Base-by-base conservation (phyloP, 129 eudicot genomes). In the Pulicaria dysenterica region DNA sequence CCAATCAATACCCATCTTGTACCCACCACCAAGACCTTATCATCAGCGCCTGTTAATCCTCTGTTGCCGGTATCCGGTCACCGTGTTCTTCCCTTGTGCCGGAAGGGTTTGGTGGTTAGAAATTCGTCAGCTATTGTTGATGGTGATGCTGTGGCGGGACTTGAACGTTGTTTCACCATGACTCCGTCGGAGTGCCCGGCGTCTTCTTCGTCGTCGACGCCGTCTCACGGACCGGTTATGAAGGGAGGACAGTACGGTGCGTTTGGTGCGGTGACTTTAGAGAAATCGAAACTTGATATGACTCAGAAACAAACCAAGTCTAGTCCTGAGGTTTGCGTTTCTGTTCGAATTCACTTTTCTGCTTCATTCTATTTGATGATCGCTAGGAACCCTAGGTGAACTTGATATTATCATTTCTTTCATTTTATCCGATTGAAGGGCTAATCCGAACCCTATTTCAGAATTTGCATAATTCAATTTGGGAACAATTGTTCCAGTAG, bases 151-250 rank as follows among this genome's bases (percentile, higher is more conserved):
- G 24, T 76, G n/a, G 78, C 85, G 7, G 68, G 65, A 4, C 80
- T 91, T 50, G 97, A 91, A 66, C 83, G 95, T 2, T 91, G 97
- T 73, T 88, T 91, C 48, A 67, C 83, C 47, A 82, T 79, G 62
- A 31, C 79, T 16, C 67, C 81, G 47, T 63, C 81, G 48, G 73
- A 77, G 63, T 50, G 81, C 36, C 70, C 80, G 58, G 44, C 77
- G 45, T 45, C 67, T 39, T 80, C 81, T 1, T 58, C 88, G 46
- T 38, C 74, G 80, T 68, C 64, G 44, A 39, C 66, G 36, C 40
- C 44, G 64, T 31, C 80, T 0, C 70, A 72, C n/a, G 87, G 84
- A 3, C 83, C 91, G 68, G 76, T 77, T 31, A 91, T 91, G 97
- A 91, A 88, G 79, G 91, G 87, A 56, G 82, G 87, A 41, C 45